Base-by-base conservation (phyloP, 306 rosid species). In the Dalbergia cochinchinensis region DNA sequence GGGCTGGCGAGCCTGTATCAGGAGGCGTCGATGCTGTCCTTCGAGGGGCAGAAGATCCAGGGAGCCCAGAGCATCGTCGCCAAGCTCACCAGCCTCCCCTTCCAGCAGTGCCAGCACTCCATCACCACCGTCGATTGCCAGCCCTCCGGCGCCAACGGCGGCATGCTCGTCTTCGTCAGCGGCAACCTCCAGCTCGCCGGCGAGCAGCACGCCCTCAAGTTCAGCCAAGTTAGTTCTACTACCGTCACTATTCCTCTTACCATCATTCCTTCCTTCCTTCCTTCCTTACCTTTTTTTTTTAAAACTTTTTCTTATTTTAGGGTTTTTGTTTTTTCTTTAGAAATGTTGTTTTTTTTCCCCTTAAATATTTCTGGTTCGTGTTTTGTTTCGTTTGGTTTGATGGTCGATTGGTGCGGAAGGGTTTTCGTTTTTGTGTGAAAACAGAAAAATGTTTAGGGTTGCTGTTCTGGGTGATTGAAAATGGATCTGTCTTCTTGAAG, bases 161-260 rank as follows among this genome's bases (percentile, higher is more conserved):
- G 94, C 26, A 89, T 94, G 97, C 93, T 92, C 9, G 98, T 92
- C 80, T 94, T 94, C 48, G 98, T 94, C 86, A 89, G 94, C 76
- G 98, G 98, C 6, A 92, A 88, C 62, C 98, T 94, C 77, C 96
- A 94, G 75, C 97, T 94, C 66, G 89, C 91, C 76, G 98, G 98
- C 5, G 98, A 94, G 53, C 97, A 94, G 26, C 98, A 94, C 71
- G 88, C 94, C 14, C 98, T 94, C 50, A 92, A 92, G 85, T 94
- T 94, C 86, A 94, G 98, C 82, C 98, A 94, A 97, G 98, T 94
- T 3, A 42, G 10, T 42, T 8, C 3, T 47, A 11, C 4, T 26
- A n/a, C 26, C 60, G 2, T n/a, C 9, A 0, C 5, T 31, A 2
- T 15, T 3, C 6, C 11, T 55, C 13, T 11, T n/a, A 11, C 16